A percentile compares a stretch with the other conserved stretches of the same genome.
phyloP scores from a whole-genome alignment of 306 rosid genomes.

The Quercus variabilis region DNA sequence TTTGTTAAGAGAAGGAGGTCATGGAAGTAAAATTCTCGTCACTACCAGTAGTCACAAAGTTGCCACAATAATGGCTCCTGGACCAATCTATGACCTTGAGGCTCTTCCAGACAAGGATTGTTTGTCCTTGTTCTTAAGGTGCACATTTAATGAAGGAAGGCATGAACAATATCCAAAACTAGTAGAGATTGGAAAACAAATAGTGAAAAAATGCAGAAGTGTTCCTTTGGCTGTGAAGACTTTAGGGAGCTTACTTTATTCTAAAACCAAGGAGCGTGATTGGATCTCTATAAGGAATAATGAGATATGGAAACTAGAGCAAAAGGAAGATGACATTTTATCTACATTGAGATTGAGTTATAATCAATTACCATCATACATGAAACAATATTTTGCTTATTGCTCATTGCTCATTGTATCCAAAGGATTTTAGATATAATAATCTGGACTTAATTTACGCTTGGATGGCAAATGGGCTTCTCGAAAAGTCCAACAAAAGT shows the following conservation, averaged over 20 bases:
- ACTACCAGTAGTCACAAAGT: slow-evolving; percentile 31
- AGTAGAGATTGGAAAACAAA: slow-evolving; percentile 16
- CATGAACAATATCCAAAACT: slow-evolving; percentile 12
- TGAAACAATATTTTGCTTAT: slow-evolving; percentile 21
- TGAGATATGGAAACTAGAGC: neutral
- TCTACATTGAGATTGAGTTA: slow-evolving; percentile 18
- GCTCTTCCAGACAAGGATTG: slow-evolving; percentile 26
- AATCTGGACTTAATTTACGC: neutral
- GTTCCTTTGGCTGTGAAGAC: slow-evolving; percentile 25
- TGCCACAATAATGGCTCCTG: slow-evolving; percentile 16
- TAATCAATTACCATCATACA: neutral
- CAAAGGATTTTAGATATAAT: neutral
- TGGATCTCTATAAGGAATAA: slow-evolving; percentile 8
- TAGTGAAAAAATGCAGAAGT: slow-evolving; percentile 19
- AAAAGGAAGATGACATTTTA: neutral
- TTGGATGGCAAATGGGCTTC: slow-evolving; percentile 35
- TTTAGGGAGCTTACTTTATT: slow-evolving; percentile 22
- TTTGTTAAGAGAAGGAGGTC: neutral
- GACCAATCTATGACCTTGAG: neutral
- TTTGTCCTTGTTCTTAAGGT: slow-evolving; percentile 30
- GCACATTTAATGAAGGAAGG: slow-evolving; percentile 7
- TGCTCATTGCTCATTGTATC: slow-evolving; percentile 34
- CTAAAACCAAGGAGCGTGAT: slow-evolving; percentile 8
- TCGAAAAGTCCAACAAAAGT: neutral
- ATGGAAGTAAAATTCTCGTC: slow-evolving; percentile 32